Conservation (phyloP, 1,284 basidiomycete species). For the Cryptococcus depauperatus region DNA sequence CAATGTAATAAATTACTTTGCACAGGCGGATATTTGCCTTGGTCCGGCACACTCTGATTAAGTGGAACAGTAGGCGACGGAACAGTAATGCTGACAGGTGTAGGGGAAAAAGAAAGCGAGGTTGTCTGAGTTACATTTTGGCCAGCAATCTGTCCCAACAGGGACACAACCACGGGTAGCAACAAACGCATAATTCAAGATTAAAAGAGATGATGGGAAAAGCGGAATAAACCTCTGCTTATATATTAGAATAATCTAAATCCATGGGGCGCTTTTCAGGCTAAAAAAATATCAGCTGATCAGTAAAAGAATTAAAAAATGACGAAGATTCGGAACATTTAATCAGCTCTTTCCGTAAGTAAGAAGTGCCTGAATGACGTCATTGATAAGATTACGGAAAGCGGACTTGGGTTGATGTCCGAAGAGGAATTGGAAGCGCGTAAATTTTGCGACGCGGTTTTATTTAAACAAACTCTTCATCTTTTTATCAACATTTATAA, state of each 20-base stretch:
- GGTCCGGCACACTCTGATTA: conserved; percentile 55
- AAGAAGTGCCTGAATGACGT: too few relatives aligned
- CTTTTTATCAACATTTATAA: too few relatives aligned
- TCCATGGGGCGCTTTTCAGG: not conserved
- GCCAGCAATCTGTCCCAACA: conserved; percentile 1
- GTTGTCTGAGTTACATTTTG: conserved; percentile 19
- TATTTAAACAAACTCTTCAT: too few relatives aligned
- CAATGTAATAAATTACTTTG: conserved; percentile 63
- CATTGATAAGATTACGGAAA: too few relatives aligned
- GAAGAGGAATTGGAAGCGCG: too few relatives aligned
- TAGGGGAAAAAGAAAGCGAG: conserved; percentile 26
- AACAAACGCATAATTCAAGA: not conserved
- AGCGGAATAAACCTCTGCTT: too few relatives aligned
- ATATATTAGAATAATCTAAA: too few relatives aligned
- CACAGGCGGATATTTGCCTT: conserved; percentile 58
- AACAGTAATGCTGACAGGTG: conserved; percentile 53
- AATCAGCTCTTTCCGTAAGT: too few relatives aligned
- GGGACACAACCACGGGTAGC: not conserved
- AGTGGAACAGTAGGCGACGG: conserved; percentile 58
- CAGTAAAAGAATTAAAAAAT: too few relatives aligned
- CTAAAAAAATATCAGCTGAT: not conserved
- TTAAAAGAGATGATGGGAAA: not conserved
- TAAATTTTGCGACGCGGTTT: too few relatives aligned
- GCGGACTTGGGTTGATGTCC: too few relatives aligned
- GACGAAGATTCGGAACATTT: too few relatives aligned